Evolutionary conservation across 768 basidiomycete genomes (phyloP).

Genomic region (Paxillus ammoniavirescens): DNA sequence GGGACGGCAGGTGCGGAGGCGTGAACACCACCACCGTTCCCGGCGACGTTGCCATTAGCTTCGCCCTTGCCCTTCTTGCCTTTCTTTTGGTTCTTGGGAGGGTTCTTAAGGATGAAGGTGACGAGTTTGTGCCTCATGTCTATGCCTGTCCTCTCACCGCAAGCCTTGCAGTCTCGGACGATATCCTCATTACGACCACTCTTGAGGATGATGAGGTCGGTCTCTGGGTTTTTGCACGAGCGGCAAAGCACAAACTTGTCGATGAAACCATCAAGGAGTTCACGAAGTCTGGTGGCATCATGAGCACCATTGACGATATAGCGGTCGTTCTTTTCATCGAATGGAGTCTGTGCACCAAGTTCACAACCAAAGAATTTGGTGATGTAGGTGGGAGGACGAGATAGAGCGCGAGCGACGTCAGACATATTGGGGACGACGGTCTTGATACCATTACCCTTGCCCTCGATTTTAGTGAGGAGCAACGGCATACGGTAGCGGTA

Average conservation of each 20-base stretch:
- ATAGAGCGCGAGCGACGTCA: constrained; percentile 93
- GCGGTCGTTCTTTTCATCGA: constrained; percentile 94
- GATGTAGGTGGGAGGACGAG: constrained; percentile 91
- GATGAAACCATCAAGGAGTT: constrained; percentile 95
- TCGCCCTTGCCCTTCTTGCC: constrained; percentile 50
- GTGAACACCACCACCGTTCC: constrained; percentile 45
- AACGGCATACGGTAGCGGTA: constrained; percentile 98
- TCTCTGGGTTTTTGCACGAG: constrained; percentile 99
- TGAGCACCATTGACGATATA: constrained; percentile 99
- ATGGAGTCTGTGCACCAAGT: constrained; percentile 94
- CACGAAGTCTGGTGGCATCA: constrained; percentile 85
- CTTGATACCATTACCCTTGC: constrained; percentile 99
- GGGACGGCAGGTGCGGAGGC: constrained; percentile 37
- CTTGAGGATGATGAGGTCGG: constrained; percentile 90
- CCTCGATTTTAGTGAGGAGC: constrained; percentile 94
- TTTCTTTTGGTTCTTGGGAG: constrained; percentile 86
- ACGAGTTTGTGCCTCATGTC: constrained; percentile 98
- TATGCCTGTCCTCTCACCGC: constrained; percentile 86
- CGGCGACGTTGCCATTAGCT: constrained; percentile 52
- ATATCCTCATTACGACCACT: constrained; percentile 79
- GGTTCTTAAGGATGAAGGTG: constrained; percentile 97
- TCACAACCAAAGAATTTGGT: constrained; percentile 99
- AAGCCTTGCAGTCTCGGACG: constrained; percentile 97
- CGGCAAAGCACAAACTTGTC: constrained; percentile 98
- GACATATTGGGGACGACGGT: constrained; percentile 99